Percentiles rank a stretch among this genome's conserved stretches.
These are phyloP conservation scores for Trapa incisa DNA, from an alignment of 345 rosid species.

Conservation along the genomic window DNA sequence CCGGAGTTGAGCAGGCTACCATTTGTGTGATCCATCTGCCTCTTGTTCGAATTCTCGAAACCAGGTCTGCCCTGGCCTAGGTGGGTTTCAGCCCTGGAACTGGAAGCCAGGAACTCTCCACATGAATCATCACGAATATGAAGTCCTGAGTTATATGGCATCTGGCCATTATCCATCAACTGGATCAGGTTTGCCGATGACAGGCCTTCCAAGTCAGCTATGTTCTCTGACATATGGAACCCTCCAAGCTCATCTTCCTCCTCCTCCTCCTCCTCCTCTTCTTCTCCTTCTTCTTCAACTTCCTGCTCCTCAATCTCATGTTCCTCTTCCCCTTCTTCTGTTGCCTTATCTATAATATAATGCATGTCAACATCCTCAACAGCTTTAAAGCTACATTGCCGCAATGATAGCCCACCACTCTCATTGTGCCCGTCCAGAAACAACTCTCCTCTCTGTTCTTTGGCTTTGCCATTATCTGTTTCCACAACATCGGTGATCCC, in stretches of 20 bases:
- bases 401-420: constrained; percentile 31
- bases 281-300: constrained; percentile 29
- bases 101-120: constrained; percentile 40
- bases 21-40: constrained; percentile 43
- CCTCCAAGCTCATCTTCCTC: constrained; percentile 18
- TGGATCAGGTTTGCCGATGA: constrained; percentile 46
- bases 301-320: constrained; percentile 20
- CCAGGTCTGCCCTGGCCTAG: constrained; percentile 35
- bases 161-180: constrained; percentile 44
- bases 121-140: constrained; percentile 36
- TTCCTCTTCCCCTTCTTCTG: constrained; percentile 16
- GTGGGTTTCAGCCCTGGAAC: constrained; percentile 39
- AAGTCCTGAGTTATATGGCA: constrained; percentile 39
- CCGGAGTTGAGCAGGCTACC: constrained; percentile 37
- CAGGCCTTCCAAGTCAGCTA: constrained; percentile 31
- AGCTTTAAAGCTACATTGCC: constrained; percentile 24
- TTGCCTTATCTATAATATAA: constrained; percentile 13
- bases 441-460: constrained; percentile 26
- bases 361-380: constrained; percentile 10
- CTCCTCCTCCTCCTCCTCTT: constrained; percentile 11
- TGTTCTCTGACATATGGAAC: constrained; percentile 34
- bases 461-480: constrained; percentile 34
- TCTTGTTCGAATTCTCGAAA: constrained; percentile 45
- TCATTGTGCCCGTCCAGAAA: constrained; percentile 23
- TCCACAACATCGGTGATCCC: constrained; percentile 22